Evolutionary conservation across 1,284 basidiomycete species (phyloP).

Genomic region (Meira nashicola): DNA sequence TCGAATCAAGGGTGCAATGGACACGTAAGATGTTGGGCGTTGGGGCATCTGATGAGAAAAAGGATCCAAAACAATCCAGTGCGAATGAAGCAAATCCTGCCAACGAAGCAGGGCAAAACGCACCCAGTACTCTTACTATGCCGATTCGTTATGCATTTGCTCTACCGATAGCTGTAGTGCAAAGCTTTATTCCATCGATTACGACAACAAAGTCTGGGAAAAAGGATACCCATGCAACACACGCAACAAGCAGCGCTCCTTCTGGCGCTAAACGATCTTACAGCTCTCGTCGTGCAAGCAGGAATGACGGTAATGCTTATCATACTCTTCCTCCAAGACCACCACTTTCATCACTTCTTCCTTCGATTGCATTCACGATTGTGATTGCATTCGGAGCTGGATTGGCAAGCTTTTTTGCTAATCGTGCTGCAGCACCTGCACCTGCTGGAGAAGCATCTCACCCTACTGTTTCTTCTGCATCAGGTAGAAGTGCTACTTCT

Average conservation of each 20-base stretch:
- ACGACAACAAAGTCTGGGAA: neutral
- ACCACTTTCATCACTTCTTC: constrained; percentile 34
- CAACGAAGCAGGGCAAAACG: neutral
- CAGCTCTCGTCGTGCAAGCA: no score
- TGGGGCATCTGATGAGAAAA: neutral
- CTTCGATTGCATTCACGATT: constrained; percentile 39
- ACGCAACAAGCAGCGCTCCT: neutral
- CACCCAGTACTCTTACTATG: neutral
- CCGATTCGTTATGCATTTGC: constrained; percentile 2
- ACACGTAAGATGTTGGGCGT: constrained; percentile 23
- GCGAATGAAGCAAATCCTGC: neutral
- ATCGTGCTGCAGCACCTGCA: constrained; percentile 15
- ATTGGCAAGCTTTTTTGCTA: constrained; percentile 25
- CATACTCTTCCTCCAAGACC: constrained; percentile 34
- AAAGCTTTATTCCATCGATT: neutral
- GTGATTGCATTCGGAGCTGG: constrained; percentile 37
- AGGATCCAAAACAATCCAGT: no score
- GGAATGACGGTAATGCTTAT: constrained; percentile 5
- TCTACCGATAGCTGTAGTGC: neutral
- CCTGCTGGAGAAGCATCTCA: neutral
- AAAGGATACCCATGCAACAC: neutral
- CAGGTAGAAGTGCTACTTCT: neutral
- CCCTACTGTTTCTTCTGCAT: neutral
- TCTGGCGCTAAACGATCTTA: neutral
- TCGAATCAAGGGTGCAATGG: constrained; percentile 28